A percentile compares a stretch with the other conserved stretches of the same genome.
phyloP scores from a whole-genome alignment of 257 asterid genomes.

The Craterostigma plantagineum region DNA sequence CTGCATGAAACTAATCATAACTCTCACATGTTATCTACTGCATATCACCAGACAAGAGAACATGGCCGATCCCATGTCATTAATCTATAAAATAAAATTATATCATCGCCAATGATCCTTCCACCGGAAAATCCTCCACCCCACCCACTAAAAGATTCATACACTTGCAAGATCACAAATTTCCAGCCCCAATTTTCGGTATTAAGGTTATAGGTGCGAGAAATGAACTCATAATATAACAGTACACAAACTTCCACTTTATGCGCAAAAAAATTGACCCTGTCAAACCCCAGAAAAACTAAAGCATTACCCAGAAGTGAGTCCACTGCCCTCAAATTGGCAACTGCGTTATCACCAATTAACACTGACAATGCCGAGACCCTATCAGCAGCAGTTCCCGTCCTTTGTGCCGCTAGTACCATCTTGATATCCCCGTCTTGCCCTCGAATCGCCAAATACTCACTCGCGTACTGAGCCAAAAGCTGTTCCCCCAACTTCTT shows the following conservation, averaged over 20 bases:
- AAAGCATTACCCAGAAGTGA: slow-evolving; percentile 45
- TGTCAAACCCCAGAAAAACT: neutral
- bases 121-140: neutral
- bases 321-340: slow-evolving; percentile 71
- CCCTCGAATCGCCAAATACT: slow-evolving; percentile 58
- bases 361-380: slow-evolving; percentile 79
- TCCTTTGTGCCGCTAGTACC: slow-evolving; percentile 72
- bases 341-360: slow-evolving; percentile 83
- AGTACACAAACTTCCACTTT: neutral
- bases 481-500: slow-evolving; percentile 62
- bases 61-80: too few relatives aligned
- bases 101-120: neutral
- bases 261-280: slow-evolving; percentile 5
- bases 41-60: too few relatives aligned
- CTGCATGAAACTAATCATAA: too few relatives aligned
- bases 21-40: too few relatives aligned
- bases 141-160: too few relatives aligned
- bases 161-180: too few relatives aligned
- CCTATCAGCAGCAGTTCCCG: slow-evolving; percentile 93
- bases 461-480: slow-evolving; percentile 59
- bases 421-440: slow-evolving; percentile 79
- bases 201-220: too few relatives aligned
- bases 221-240: neutral
- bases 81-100: neutral
- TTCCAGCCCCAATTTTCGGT: too few relatives aligned